Evolutionary conservation across 768 basidiomycete species (phyloP).

Genomic region (Trametes punicea): DNA sequence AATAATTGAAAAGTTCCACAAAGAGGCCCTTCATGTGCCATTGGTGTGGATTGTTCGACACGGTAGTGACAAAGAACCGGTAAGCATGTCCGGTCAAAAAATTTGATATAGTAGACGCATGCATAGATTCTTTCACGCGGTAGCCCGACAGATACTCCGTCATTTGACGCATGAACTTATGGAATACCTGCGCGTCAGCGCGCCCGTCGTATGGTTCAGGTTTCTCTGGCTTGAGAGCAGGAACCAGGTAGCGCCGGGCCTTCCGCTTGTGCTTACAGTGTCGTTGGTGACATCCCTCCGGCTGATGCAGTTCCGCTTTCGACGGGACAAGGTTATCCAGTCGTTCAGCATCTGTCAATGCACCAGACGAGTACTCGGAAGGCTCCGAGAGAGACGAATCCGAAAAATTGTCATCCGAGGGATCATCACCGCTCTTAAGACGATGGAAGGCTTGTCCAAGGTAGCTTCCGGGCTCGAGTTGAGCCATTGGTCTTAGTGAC

Average conservation of each 20-base stretch:
- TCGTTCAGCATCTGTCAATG: too few species aligned
- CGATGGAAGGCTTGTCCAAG: too few species aligned
- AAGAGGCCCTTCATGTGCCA: conserved; percentile 21
- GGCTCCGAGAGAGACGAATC: too few species aligned
- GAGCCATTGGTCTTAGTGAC: too few species aligned
- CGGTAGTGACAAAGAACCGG: conserved; percentile 26
- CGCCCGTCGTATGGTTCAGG: conserved; percentile 13
- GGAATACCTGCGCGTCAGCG: conserved; percentile 8
- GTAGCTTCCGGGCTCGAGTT: too few species aligned
- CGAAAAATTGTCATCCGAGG: too few species aligned
- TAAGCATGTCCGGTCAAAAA: conserved; percentile 33
- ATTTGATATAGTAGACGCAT: not conserved
- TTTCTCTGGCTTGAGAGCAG: conserved; percentile 13
- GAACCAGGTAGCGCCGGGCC: not conserved
- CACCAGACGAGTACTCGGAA: too few species aligned
- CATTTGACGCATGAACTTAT: conserved; percentile 12
- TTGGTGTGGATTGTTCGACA: conserved; percentile 7
- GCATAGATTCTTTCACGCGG: not conserved
- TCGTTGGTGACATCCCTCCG: not conserved
- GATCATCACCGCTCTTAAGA: too few species aligned
- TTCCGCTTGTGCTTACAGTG: not conserved
- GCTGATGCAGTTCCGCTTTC: not conserved
- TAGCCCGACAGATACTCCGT: conserved; percentile 13
- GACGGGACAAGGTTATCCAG: too few species aligned
- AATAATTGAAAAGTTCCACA: conserved; percentile 24